phyloP scores from a whole-genome alignment of 2,329 filamentous ascomycete species.

The Magnaporthiopsis rhizophila region DNA sequence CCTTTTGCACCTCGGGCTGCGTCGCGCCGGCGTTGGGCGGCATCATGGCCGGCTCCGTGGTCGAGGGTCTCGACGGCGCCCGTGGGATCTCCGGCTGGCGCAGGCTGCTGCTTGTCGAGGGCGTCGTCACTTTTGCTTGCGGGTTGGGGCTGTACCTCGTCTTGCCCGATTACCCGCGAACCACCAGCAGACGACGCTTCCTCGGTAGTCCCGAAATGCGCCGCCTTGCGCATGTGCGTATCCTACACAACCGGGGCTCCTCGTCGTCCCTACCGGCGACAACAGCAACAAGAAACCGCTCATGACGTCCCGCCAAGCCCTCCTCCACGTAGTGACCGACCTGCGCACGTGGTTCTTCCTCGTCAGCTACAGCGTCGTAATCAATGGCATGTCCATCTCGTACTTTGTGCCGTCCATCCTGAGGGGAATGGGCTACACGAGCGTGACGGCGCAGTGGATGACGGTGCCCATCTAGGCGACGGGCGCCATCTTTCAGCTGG shows the following conservation, averaged over 20 bases:
- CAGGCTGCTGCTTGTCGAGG: slow-evolving; percentile 66
- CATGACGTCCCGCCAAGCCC: no score
- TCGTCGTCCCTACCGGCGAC: neutral
- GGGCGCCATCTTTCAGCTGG: no score
- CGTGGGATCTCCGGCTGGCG: slow-evolving; percentile 53
- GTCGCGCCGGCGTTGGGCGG: slow-evolving; percentile 67
- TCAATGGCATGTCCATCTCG: slow-evolving; percentile 35
- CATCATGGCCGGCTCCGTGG: slow-evolving; percentile 56
- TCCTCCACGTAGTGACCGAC: no score
- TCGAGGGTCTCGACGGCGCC: slow-evolving; percentile 51
- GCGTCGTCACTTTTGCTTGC: slow-evolving; percentile 53
- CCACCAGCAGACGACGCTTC: slow-evolving; percentile 6
- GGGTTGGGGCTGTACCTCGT: slow-evolving; percentile 50
- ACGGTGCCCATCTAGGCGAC: slow-evolving; percentile 40
- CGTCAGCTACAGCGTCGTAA: slow-evolving; percentile 29
- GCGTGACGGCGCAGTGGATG: slow-evolving; percentile 41
- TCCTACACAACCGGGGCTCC: neutral
- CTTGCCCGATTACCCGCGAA: slow-evolving; percentile 56
- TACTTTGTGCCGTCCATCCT: slow-evolving; percentile 49
- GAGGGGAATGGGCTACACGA: slow-evolving; percentile 39
- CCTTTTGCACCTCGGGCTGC: slow-evolving; percentile 60
- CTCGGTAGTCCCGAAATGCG: neutral
- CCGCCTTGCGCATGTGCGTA: neutral
- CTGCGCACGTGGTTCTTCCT: slow-evolving; percentile 29
- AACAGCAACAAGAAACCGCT: neutral